These are phyloP conservation scores for Trichosporon coremiiforme DNA, from an alignment of 1,284 basidiomycete genomes.

Conservation along the genomic window DNA sequence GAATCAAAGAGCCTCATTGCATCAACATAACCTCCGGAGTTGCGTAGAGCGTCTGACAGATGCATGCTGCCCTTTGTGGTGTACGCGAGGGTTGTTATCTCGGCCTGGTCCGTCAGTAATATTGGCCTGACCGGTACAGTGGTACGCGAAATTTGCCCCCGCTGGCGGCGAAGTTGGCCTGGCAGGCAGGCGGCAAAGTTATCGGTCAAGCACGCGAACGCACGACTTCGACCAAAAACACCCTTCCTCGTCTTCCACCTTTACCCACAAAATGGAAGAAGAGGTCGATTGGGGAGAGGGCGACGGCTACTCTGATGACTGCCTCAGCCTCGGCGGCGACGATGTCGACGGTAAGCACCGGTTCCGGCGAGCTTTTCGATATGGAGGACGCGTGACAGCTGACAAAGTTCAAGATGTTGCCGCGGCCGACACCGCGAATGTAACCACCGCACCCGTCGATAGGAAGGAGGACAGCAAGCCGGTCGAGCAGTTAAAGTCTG, in stretches of 20 bases:
- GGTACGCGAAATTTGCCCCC: slow-evolving; percentile 13
- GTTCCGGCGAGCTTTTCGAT: not conserved
- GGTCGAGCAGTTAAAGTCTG: not conserved
- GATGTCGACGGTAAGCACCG: slow-evolving; percentile 6
- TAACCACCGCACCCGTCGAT: not conserved
- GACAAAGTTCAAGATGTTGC: not conserved
- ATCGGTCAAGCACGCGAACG: not conserved
- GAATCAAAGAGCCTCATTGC: not conserved
- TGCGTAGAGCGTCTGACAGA: not conserved
- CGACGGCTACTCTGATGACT: slow-evolving; percentile 8
- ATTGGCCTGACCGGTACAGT: not conserved
- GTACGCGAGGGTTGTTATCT: not conserved
- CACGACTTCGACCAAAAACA: slow-evolving; percentile 5
- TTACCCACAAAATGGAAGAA: slow-evolving; percentile 16
- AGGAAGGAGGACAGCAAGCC: slow-evolving; percentile 4
- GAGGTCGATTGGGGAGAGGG: slow-evolving; percentile 16
- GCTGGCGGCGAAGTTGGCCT: not conserved
- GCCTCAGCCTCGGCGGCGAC: slow-evolving; percentile 6
- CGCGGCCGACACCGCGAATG: not conserved
- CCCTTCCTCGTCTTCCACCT: not conserved
- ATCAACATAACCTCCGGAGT: not conserved
- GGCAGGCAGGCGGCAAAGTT: slow-evolving; percentile 19
- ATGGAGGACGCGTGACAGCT: not conserved
- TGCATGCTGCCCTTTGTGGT: not conserved
- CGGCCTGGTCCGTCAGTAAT: slow-evolving; percentile 2